Evolutionary conservation across 352 stramenopile species (phyloP), one percentile per base, ranked within the genome.

Genomic region (Pythium insidiosum): DNA sequence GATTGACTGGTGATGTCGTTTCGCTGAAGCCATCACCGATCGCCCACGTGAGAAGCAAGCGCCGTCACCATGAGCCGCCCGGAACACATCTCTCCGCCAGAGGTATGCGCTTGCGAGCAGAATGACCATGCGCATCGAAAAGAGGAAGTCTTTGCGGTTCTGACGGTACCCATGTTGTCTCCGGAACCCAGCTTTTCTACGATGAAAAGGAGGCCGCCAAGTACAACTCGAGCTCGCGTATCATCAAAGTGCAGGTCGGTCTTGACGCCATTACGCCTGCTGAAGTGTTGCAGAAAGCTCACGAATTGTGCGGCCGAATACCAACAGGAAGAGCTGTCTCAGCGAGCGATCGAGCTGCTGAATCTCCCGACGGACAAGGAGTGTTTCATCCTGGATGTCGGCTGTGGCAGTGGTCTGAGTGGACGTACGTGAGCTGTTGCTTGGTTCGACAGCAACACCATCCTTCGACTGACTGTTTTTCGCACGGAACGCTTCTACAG

Each of bases 271-370:
- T n/a, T n/a, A n/a, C n/a, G n/a, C n/a, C n/a, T n/a, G n/a, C n/a
- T n/a, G n/a, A n/a, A n/a, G n/a, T n/a, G n/a, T n/a, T n/a, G n/a
- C n/a, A n/a, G n/a, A n/a, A n/a, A n/a, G n/a, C n/a, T n/a, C n/a
- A n/a, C n/a, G n/a, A n/a, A 19, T 9, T 56, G 23, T 21, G 26
- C 30, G 12, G 10, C 20, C 24, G 13, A 45, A 44, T 50, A 11
- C 12, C 26, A n/a, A n/a, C 38, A 88, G 62, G 64, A 90, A 43
- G 93, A 98, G 61, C 95, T 99, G 26, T 94, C 95, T 11, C 83
- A 97, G 31, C 86, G 95, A 37, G 96, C 95, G 29, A 97, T 99
- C 47, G 96, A 99, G 79, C 68, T 99, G 37, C 66, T 99, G 42
- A 97, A 96, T 38, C 63, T 99, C 34, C 90, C 80, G n/a, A 56